A percentile compares a stretch with the other conserved stretches of the same genome.
Conservation (phyloP, 2,329 filamentous ascomycete species). For the Colletotrichum paranaense region DNA sequence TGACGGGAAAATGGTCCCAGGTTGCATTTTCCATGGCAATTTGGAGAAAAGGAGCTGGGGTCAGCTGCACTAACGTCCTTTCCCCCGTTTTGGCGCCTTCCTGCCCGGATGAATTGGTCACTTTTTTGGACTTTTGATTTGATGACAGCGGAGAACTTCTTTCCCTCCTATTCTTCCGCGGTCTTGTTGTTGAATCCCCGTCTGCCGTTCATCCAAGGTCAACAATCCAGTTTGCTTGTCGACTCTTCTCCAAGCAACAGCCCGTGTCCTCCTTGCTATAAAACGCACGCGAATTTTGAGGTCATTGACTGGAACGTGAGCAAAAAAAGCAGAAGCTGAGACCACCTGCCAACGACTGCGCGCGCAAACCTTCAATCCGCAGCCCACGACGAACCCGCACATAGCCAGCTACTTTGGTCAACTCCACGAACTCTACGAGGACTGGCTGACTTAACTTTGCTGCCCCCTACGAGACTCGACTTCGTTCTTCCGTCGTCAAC, state of each 20-base stretch:
- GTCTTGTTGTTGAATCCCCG: background rate
- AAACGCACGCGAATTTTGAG: background rate
- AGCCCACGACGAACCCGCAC: background rate
- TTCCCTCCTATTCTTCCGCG: slow-evolving; percentile 9
- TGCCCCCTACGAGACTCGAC: background rate
- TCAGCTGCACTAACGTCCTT: background rate
- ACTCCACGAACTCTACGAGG: background rate
- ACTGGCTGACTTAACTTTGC: slow-evolving; percentile 1
- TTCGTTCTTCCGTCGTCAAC: background rate
- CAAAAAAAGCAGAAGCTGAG: background rate
- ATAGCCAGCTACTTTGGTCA: background rate
- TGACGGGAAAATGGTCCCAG: background rate
- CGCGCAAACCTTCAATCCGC: background rate
- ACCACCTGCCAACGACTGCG: background rate
- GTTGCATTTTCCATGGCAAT: slow-evolving; percentile 17
- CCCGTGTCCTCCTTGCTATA: background rate
- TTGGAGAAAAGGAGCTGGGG: slow-evolving; percentile 3
- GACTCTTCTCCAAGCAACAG: background rate
- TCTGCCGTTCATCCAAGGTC: background rate
- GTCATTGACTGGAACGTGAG: background rate
- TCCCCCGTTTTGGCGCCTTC: background rate
- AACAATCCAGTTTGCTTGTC: background rate
- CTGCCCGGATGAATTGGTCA: background rate
- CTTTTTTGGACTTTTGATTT: background rate
- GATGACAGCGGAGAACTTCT: slow-evolving; percentile 11